Base-by-base conservation (phyloP, 1,139 yeast genomes). In the Kluyveromyces sp. region DNA sequence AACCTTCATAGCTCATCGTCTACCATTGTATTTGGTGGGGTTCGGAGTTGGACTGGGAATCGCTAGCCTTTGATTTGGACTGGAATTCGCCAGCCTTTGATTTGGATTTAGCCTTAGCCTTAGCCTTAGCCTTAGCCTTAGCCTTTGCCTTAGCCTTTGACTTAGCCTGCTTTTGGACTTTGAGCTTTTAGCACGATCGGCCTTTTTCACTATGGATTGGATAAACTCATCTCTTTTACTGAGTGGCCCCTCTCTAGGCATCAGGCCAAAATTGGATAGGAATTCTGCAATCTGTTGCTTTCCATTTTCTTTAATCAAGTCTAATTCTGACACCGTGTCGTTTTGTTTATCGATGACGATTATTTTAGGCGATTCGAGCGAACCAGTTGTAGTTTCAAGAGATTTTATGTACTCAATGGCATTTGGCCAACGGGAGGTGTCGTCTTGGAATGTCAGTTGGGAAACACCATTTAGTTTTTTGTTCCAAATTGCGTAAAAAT, bases 401-500 rank as follows among this genome's bases (percentile, higher is more conserved):
- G 47, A 47, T 31, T 48, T 48, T 25, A 59, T 41, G 32, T 50
- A 49, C 10, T 41, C 34, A 4, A 41, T 38, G 27, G 56, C 55
- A 25, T 48, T 49, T 4, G 62, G 61, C 40, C 47, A 46, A 3
- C 48, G 30, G 4, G 30, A 6, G 7, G 27, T 35, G 3, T 27
- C 15, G 4, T 27, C 15, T 21, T 35, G 43, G 15, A 39, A 25
- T 26, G 8, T 39, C 29, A 37, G n/a, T 28, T 37, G 30, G 4
- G 44, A 8, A 34, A 41, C 10, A 3, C 37, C 39, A 8, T 34
- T 36, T n/a, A 48, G 29, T 26, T 48, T 52, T 1, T 46, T 30
- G 39, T 55, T 56, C n/a, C 55, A 49, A 7, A 60, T 43, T 4
- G 50, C 37, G 42, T 45, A 56, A 48, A 79, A 71, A 27, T 74